Evolutionary conservation across 345 rosid species (phyloP).

Genomic region (Murraya paniculata): DNA sequence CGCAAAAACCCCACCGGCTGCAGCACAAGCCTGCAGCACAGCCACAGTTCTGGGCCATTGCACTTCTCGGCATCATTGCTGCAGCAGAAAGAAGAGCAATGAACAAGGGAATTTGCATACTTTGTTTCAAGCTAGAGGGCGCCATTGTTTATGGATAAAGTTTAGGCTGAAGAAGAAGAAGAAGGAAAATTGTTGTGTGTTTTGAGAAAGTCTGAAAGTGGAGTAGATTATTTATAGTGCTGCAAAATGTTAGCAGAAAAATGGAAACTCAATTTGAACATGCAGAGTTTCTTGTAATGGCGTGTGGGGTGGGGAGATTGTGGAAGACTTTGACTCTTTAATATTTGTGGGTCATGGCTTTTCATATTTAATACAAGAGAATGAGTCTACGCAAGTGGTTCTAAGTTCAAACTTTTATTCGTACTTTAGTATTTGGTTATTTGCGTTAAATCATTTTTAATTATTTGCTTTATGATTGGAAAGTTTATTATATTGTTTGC

Average conservation of each 20-base stretch:
- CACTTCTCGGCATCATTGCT: not conserved
- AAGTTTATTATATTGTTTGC: not conserved
- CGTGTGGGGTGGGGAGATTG: not conserved
- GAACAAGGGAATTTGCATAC: not conserved
- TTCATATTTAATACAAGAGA: not conserved
- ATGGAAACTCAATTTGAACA: not conserved
- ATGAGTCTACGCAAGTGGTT: not conserved
- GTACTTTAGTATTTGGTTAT: too few relatives aligned
- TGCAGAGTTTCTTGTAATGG: not conserved
- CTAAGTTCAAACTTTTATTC: not conserved
- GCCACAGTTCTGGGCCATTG: constrained; percentile 28
- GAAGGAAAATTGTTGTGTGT: not conserved
- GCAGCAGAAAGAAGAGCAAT: not conserved
- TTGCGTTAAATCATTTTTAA: too few relatives aligned
- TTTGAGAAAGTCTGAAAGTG: not conserved
- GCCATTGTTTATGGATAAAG: not conserved
- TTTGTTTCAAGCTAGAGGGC: not conserved
- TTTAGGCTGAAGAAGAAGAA: not conserved
- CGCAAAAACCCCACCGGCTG: constrained; percentile 28
- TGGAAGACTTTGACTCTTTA: not conserved
- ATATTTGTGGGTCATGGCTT: not conserved
- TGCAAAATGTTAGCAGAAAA: not conserved
- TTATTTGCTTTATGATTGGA: too few relatives aligned
- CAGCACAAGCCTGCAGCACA: constrained; percentile 29
- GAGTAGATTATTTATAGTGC: not conserved